These are phyloP conservation scores for Macrotyloma uniflorum DNA, from an alignment of 306 rosid species.

Conservation along the genomic window DNA sequence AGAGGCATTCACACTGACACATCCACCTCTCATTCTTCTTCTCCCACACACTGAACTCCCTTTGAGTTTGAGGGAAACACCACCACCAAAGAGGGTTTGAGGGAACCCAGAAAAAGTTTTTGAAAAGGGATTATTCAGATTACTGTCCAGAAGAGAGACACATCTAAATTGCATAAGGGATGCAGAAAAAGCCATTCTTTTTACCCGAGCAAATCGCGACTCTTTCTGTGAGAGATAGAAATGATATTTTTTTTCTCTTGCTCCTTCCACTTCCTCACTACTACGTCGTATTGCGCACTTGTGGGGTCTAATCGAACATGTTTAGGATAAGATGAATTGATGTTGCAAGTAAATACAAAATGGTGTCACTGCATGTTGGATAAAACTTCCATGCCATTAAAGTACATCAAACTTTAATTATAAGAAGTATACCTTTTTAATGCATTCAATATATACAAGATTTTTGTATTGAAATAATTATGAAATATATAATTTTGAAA, in stretches of 20 bases:
- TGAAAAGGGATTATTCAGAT: neutral
- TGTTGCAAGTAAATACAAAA: neutral
- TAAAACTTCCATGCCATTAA: no score
- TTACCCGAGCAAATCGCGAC: neutral
- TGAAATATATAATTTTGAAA: no score
- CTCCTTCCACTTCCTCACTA: neutral
- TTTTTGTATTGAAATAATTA: no score
- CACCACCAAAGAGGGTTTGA: constrained; percentile 53
- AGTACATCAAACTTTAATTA: no score
- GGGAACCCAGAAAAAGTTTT: constrained; percentile 42
- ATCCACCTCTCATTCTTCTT: neutral
- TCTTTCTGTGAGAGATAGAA: neutral
- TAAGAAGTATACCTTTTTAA: no score
- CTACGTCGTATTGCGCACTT: neutral
- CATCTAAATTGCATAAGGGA: constrained; percentile 44
- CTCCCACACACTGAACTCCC: constrained; percentile 12
- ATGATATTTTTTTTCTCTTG: neutral
- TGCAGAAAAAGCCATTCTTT: constrained; percentile 63
- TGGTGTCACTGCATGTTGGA: no score
- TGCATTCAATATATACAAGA: no score
- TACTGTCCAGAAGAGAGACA: constrained; percentile 44
- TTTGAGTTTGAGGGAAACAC: constrained; percentile 39
- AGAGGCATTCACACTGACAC: constrained; percentile 53
- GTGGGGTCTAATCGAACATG: neutral
- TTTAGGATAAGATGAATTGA: constrained; percentile 14